These are phyloP conservation scores for Borealophlyctis nickersoniae DNA, from an alignment of 192 early-diverging fungal species.

Conservation along the genomic window DNA sequence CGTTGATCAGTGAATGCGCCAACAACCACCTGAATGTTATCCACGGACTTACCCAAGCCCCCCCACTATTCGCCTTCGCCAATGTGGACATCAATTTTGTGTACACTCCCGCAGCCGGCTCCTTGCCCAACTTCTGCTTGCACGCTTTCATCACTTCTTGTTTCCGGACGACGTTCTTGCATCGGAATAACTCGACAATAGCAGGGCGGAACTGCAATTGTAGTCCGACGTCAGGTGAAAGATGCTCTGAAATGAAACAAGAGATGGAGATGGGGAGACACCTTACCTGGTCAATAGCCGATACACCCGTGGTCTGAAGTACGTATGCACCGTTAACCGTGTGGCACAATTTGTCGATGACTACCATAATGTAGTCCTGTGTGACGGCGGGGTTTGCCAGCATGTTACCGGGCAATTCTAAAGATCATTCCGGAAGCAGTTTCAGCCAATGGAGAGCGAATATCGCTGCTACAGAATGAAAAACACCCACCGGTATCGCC, in stretches of 20 bases:
- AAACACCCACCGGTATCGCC: conserved; percentile 11
- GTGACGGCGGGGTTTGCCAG: neutral
- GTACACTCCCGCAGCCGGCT: conserved; percentile 2
- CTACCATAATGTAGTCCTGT: neutral
- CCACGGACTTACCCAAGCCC: neutral
- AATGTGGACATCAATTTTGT: neutral
- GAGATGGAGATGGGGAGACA: neutral
- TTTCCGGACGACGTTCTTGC: conserved; percentile 14
- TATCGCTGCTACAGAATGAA: neutral
- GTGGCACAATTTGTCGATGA: conserved; percentile 11
- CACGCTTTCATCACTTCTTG: conserved; percentile 22
- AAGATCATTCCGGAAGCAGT: neutral
- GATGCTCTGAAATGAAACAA: neutral
- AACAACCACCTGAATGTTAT: no score
- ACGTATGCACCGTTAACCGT: conserved; percentile 5
- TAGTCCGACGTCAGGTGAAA: neutral
- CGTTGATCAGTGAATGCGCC: no score
- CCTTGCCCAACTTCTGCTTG: conserved; percentile 9
- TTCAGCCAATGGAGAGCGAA: neutral
- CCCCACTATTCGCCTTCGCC: neutral
- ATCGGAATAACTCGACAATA: conserved; percentile 23
- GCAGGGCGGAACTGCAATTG: conserved; percentile 20
- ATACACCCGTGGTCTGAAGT: neutral
- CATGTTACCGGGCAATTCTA: neutral
- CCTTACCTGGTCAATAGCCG: conserved; percentile 4